Evolutionary conservation across 148 eudicot species (phyloP).

Genomic region (Vaccinium darrowii): DNA sequence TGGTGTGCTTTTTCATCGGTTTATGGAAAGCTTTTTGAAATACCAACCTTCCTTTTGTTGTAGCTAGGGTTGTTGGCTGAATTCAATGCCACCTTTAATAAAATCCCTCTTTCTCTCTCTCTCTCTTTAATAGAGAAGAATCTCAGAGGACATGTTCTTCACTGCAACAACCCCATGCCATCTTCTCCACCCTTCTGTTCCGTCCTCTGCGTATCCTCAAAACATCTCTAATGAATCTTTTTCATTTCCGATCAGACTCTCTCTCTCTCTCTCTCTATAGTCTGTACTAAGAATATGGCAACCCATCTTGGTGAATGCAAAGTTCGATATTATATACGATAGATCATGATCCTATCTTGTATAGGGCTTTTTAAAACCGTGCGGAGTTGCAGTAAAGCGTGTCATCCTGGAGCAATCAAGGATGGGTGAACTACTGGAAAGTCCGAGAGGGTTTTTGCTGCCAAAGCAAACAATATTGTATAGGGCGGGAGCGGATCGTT

Average conservation of each 20-base stretch:
- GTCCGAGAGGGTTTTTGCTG: no score
- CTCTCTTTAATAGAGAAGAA: neutral
- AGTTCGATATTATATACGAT: no score
- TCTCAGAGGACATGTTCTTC: slow-evolving; percentile 10
- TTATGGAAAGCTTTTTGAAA: neutral
- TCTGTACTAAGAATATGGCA: no score
- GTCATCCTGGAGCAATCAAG: no score
- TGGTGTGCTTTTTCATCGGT: neutral
- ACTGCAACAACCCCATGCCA: neutral
- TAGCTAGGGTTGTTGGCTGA: neutral
- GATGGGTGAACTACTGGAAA: no score
- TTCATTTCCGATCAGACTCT: neutral
- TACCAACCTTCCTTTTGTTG: neutral
- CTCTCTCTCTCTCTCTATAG: neutral
- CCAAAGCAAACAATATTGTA: no score
- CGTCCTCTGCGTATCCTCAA: neutral
- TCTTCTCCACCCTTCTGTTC: neutral
- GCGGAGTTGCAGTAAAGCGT: no score
- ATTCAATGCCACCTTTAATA: neutral
- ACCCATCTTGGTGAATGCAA: no score
- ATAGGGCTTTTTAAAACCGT: no score
- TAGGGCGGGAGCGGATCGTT: neutral
- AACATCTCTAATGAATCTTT: neutral
- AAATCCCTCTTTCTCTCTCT: neutral
- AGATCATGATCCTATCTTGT: no score